Conservation (phyloP, 176 grass and related monocot species). For the Microstegium vimineum region DNA sequence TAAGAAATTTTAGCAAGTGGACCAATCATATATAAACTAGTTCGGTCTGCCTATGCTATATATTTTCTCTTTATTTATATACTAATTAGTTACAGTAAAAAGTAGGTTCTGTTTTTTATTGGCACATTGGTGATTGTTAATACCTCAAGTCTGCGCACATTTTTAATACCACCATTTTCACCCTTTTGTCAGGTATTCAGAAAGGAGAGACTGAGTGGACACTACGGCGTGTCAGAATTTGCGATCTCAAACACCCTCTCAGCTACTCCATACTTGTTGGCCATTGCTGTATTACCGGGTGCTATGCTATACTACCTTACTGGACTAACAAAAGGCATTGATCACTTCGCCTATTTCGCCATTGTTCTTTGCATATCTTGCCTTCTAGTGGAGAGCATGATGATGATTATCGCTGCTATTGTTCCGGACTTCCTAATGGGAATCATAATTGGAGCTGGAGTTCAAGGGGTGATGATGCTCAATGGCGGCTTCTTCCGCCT, state of each 20-base stretch:
- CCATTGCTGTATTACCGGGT: conserved; percentile 8
- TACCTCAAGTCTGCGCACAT: too few species aligned
- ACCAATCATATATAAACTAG: background rate
- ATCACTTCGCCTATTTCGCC: conserved; percentile 33
- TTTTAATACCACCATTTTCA: background rate
- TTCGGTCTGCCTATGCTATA: too few species aligned
- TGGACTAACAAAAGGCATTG: conserved; percentile 6
- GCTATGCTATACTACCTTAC: conserved; percentile 37
- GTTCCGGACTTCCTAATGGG: conserved; percentile 53
- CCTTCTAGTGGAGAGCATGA: conserved; percentile 31
- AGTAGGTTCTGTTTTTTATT: background rate
- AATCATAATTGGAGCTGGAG: conserved; percentile 30
- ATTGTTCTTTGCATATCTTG: conserved; percentile 8
- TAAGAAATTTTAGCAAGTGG: background rate
- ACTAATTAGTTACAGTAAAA: background rate
- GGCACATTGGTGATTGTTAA: too few species aligned
- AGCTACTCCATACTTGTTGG: conserved; percentile 27
- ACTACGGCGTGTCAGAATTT: conserved; percentile 43
- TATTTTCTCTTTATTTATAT: too few species aligned
- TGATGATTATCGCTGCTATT: conserved; percentile 33
- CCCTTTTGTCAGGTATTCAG: conserved; percentile 34
- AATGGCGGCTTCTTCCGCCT: conserved; percentile 38
- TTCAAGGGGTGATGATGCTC: conserved; percentile 43
- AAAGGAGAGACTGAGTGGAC: conserved; percentile 45
- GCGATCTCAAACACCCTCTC: conserved; percentile 45